Evolutionary conservation across 768 basidiomycete genomes (phyloP), one percentile per base, ranked within the genome.

Genomic region (Lactarius hengduanensis): DNA sequence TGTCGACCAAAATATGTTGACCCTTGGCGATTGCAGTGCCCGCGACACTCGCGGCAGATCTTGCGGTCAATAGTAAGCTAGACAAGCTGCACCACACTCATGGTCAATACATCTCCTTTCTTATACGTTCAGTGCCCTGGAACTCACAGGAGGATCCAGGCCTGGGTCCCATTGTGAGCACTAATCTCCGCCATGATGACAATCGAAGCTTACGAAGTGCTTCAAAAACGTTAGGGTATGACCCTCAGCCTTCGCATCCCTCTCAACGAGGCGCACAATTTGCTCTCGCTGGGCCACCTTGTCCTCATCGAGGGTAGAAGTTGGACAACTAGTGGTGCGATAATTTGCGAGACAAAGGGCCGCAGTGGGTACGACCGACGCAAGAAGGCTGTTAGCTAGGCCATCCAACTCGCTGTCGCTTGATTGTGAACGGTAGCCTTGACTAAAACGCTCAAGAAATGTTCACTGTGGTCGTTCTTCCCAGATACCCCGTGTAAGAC

Each of bases 321-420:
- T 88, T 78, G 58, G n/a, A n/a, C n/a, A n/a, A 91, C 78, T 87
- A 80, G 62, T 83, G 81, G 3, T n/a, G 83, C 78, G 50, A 89
- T 74, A 13, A 81, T 80, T 59, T 85, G 79, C 1, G 86, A 85
- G 76, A 84, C n/a, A 88, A 7, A 83, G 72, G 0, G 84, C 77
- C 2, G 83, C 80, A 18, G 85, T 85, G 6, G 86, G 85, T 15
- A n/a, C 80, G 18, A 80, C 73, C 57, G 86, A 82, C 9, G 81
- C 78, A 69, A 89, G 83, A 9, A 85, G 75, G 32, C 78, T 77
- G n/a, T 77, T 74, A 1, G 84, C 80, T n/a, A 86, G 72, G 28
- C 81, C 64, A 73, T 68, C 76, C 65, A 66, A 71, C 40, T 66
- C 73, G 32, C 73, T 72, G 55, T 71, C 68, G 13, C 74, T 65